Evolutionary conservation across 768 basidiomycete genomes (phyloP).

Genomic region (Filobasidium wieringae): DNA sequence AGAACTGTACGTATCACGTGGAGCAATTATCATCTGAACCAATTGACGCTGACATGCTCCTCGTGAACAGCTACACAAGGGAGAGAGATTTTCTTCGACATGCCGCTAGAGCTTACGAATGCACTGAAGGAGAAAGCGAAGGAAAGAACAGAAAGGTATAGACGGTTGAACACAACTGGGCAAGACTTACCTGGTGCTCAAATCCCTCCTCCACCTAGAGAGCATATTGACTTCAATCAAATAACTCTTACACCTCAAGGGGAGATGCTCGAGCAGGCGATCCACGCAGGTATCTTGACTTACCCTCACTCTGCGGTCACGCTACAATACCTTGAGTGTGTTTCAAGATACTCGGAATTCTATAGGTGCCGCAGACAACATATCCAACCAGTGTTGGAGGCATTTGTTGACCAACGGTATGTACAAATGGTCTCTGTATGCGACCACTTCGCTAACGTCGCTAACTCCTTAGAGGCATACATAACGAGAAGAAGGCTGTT

Average conservation of each 20-base stretch:
- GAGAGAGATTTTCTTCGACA: constrained; percentile 71
- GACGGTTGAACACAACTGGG: background rate
- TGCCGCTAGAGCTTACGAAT: constrained; percentile 51
- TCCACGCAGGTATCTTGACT: constrained; percentile 66
- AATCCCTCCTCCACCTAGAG: background rate
- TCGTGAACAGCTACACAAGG: constrained; percentile 54
- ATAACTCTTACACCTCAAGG: constrained; percentile 82
- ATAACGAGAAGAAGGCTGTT: constrained; percentile 57
- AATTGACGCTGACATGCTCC: constrained; percentile 38
- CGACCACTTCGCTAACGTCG: background rate
- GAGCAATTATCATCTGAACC: background rate
- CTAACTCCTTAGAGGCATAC: constrained; percentile 58
- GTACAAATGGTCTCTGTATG: constrained; percentile 29
- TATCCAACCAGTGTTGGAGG: constrained; percentile 73
- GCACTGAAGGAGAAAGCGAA: constrained; percentile 54
- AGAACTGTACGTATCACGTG: constrained; percentile 51
- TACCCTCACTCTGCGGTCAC: constrained; percentile 75
- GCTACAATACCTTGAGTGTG: constrained; percentile 86
- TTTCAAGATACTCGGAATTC: constrained; percentile 85
- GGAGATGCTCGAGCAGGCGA: constrained; percentile 71
- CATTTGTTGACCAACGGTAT: constrained; percentile 72
- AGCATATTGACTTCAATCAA: constrained; percentile 32
- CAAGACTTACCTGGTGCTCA: constrained; percentile 1
- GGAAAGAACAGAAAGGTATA: constrained; percentile 44
- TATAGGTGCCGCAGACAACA: constrained; percentile 87